Evolutionary conservation across 148 eudicot genomes (phyloP), one percentile per base, ranked within the genome.

Genomic region (Chenopodium berlandieri): DNA sequence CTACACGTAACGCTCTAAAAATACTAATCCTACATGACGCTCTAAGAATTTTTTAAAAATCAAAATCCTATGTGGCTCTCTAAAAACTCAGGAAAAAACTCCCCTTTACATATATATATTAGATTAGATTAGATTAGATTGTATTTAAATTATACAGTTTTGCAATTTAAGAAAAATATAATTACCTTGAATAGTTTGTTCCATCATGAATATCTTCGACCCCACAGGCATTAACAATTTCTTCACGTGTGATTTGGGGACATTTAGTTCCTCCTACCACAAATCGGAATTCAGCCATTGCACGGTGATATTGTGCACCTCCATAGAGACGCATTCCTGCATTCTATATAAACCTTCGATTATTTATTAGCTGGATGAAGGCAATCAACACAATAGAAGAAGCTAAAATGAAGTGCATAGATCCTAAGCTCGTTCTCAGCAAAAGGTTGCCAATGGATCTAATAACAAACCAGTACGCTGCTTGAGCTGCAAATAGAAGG

Each of bases 321-420:
- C 99, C 99, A 90, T 96, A 96, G 71, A 96, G 98, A 84, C 99
- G 98, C 99, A 96, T 96, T 22, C 93, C 95, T 76, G 99, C 97
- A 91, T 96, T 96, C 99, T 96, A 58, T 78, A 76, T 47, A 83
- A 60, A 75, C 58, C 80, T 54, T 71, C 3, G 20, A 54, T 44
- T 54, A 69, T 70, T 73, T 30, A 64, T 30, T 60, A 14, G 44
- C 52, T 44, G 46, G 71, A 56, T 14, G 56, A 75, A 40, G 68
- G 69, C 76, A 78, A 54, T 56, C 17, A 73, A 52, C 76, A 75
- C 75, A 62, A 46, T 54, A 37, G 37, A 48, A 77, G 14, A 77
- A 37, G 68, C 56, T 73, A 17, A 54, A 56, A 56, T 50, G 32
- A 37, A 78, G 8, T 25, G 58, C 52, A 13, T 46, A 78, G 22